Percentiles rank a stretch among this genome's conserved stretches.
phyloP scores from a whole-genome alignment of 306 rosid genomes.

The Lagenaria siceraria region DNA sequence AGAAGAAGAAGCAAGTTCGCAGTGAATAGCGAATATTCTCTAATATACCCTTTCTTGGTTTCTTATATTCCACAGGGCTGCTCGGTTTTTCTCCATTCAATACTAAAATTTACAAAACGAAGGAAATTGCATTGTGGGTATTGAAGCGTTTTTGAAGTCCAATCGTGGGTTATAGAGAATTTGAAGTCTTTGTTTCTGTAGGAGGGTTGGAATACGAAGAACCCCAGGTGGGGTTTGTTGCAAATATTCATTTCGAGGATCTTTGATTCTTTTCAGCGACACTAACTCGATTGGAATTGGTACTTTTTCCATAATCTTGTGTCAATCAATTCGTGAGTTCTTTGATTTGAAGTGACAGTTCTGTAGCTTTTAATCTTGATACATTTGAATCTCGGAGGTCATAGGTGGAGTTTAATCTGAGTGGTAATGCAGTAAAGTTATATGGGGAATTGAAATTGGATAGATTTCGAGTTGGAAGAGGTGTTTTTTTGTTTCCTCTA shows the following conservation, averaged over 20 bases:
- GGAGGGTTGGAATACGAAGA: slow-evolving; percentile 11
- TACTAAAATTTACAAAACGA: not conserved
- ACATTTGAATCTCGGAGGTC: slow-evolving; percentile 6
- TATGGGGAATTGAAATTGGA: slow-evolving; percentile 5
- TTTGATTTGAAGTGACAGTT: slow-evolving; percentile 15
- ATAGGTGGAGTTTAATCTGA: not conserved
- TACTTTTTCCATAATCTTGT: not conserved
- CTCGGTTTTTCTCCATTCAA: slow-evolving; percentile 12
- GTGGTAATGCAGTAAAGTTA: slow-evolving; percentile 2
- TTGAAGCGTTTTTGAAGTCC: not conserved
- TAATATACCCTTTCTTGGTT: slow-evolving; percentile 17
- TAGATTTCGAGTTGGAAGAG: slow-evolving; percentile 22
- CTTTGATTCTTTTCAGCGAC: not conserved
- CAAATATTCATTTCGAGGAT: slow-evolving; percentile 13
- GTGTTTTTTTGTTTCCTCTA: slow-evolving; percentile 11
- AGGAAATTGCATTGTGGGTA: slow-evolving; percentile 14
- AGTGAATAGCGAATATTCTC: slow-evolving; percentile 7
- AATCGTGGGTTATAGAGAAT: not conserved
- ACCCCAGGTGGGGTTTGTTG: slow-evolving; percentile 11
- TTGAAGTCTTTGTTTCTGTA: not conserved
- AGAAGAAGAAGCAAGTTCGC: not conserved
- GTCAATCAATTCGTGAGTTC: slow-evolving; percentile 16
- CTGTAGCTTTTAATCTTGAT: not conserved
- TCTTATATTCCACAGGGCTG: slow-evolving; percentile 3
- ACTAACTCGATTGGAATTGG: not conserved